These are phyloP conservation scores for Starmerella khaoyaiensis DNA, from an alignment of 805 yeast species.

Conservation along the genomic window DNA sequence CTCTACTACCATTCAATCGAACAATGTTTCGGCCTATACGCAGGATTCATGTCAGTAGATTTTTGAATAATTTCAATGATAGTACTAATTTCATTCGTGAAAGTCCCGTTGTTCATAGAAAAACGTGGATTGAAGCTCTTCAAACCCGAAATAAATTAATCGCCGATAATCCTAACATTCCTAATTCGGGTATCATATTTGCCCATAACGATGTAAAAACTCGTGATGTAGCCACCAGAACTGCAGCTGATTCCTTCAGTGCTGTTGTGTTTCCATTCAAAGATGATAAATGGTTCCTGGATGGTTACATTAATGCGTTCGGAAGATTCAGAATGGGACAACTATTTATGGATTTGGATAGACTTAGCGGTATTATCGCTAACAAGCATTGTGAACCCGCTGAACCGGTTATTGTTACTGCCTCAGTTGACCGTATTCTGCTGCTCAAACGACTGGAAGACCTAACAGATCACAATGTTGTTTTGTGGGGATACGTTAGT, in stretches of 20 bases:
- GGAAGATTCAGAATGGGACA: constrained; percentile 92
- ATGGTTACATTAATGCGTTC: constrained; percentile 74
- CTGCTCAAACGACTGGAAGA: constrained; percentile 76
- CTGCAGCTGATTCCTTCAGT: constrained; percentile 55
- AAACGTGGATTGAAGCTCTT: constrained; percentile 81
- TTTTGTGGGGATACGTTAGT: constrained; percentile 79
- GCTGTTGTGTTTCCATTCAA: constrained; percentile 56
- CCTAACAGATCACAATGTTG: constrained; percentile 57
- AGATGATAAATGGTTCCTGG: constrained; percentile 69
- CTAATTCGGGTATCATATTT: constrained; percentile 21
- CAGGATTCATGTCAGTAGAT: no score
- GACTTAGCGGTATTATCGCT: constrained; percentile 87
- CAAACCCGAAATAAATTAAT: constrained; percentile 56
- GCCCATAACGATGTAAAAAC: constrained; percentile 62
- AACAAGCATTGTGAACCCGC: constrained; percentile 91
- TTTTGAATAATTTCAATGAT: no score
- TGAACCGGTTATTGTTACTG: constrained; percentile 90
- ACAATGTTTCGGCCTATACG: no score
- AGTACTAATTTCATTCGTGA: constrained; percentile 13
- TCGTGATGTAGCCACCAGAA: constrained; percentile 55
- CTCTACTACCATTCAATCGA: no score
- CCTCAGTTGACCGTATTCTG: constrained; percentile 82
- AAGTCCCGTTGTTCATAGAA: constrained; percentile 34
- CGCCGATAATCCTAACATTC: constrained; percentile 40
- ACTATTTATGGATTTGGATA: constrained; percentile 85